phyloP scores from a whole-genome alignment of 1,139 yeast genomes.

The Blastobotrys buckinghamii region DNA sequence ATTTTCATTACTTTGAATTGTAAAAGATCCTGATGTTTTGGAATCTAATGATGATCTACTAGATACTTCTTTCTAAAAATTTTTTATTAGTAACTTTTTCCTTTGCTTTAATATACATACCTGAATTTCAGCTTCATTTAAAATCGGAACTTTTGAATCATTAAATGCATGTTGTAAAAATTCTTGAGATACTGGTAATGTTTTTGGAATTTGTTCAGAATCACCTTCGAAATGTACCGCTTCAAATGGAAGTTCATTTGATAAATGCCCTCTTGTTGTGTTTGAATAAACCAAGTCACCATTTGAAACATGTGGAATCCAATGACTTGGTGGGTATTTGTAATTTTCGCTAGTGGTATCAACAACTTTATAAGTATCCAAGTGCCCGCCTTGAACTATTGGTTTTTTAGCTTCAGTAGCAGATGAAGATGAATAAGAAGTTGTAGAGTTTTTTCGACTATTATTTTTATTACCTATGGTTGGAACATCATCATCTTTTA shows the following conservation, averaged over 20 bases:
- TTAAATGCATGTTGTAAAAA: slow-evolving; percentile 8
- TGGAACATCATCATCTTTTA: not conserved
- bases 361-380: slow-evolving; percentile 18
- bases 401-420: not conserved
- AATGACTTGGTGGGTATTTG: slow-evolving; percentile 19
- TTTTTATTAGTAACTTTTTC: not conserved
- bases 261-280: slow-evolving; percentile 20
- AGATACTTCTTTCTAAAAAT: not conserved
- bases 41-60: slow-evolving; percentile 14
- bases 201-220: slow-evolving; percentile 8
- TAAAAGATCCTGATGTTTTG: slow-evolving; percentile 11
- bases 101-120: not conserved
- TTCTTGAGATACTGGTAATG: slow-evolving; percentile 7
- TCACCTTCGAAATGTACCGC: slow-evolving; percentile 6
- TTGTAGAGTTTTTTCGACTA: slow-evolving; percentile 7
- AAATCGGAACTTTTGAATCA: slow-evolving; percentile 5
- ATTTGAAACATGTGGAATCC: slow-evolving; percentile 29
- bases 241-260: slow-evolving; percentile 26
- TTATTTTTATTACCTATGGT: not conserved
- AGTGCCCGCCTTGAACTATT: slow-evolving; percentile 6
- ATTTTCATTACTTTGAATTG: slow-evolving; percentile 10
- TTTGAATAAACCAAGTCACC: slow-evolving; percentile 28
- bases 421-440: slow-evolving; percentile 1
- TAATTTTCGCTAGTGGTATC: slow-evolving; percentile 17
- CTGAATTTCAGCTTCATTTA: not conserved